Conservation (phyloP, 202 grass and related monocot species). For the Eragrostis tef region DNA sequence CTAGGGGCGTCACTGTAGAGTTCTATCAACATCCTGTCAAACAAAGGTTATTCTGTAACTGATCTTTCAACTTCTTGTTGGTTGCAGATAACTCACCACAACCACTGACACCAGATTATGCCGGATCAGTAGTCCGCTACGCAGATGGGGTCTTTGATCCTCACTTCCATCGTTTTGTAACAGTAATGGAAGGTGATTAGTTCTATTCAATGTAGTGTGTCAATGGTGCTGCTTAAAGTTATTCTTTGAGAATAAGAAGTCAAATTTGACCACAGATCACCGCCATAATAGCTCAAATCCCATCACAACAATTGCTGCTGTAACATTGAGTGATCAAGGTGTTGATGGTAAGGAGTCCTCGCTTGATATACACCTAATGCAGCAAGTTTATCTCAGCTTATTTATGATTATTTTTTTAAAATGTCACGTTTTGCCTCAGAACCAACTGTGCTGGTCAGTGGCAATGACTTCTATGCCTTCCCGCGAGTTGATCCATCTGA, state of each 20-base stretch:
- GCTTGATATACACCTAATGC: conserved; percentile 1
- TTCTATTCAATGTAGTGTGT: conserved; percentile 4
- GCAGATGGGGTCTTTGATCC: conserved; percentile 86
- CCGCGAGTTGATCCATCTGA: conserved; percentile 77
- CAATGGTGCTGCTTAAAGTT: conserved; percentile 13
- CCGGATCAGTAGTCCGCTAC: conserved; percentile 59
- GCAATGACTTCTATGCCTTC: conserved; percentile 94
- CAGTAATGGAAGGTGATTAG: conserved; percentile 85
- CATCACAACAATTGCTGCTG: conserved; percentile 56
- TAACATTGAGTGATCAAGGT: conserved; percentile 46
- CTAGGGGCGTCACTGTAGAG: no score
- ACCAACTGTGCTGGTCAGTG: conserved; percentile 63
- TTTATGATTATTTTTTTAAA: conserved; percentile 14
- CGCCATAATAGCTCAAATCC: conserved; percentile 63
- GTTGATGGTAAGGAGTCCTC: conserved; percentile 55
- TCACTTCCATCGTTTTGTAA: conserved; percentile 73
- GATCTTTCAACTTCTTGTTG: conserved; percentile 13
- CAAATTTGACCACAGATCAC: conserved; percentile 56
- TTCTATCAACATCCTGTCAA: no score
- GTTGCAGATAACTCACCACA: conserved; percentile 57
- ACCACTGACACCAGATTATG: conserved; percentile 79
- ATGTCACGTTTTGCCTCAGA: conserved; percentile 48
- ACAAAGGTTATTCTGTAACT: background rate
- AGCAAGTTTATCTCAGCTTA: background rate
- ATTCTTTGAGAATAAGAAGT: background rate